A percentile compares a stretch with the other conserved stretches of the same genome.
Conservation (phyloP, 2,329 filamentous ascomycete species). For the Cercospora sp. region DNA sequence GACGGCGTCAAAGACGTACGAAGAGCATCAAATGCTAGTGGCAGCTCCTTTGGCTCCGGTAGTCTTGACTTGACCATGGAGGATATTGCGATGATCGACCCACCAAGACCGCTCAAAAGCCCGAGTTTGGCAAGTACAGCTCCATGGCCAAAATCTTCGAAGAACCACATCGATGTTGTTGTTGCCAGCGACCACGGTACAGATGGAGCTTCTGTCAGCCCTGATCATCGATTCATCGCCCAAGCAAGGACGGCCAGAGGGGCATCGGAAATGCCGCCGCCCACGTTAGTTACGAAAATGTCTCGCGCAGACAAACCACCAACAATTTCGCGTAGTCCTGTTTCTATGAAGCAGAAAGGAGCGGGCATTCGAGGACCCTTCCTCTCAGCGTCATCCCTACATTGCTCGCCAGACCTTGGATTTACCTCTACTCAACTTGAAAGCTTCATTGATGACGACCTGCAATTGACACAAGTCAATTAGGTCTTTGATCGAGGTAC, state of each 20-base stretch:
- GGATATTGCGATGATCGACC: conserved; percentile 43
- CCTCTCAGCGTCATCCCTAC: conserved; percentile 24
- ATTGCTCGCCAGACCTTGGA: conserved; percentile 28
- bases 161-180: not conserved
- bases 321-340: not conserved
- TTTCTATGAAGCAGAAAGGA: conserved; percentile 8
- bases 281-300: conserved; percentile 13
- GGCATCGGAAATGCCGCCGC: not conserved
- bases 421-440: conserved; percentile 40
- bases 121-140: conserved; percentile 4
- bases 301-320: not conserved
- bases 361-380: conserved; percentile 22
- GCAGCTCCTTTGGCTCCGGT: conserved; percentile 42
- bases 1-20: conserved; percentile 19
- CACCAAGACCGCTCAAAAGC: conserved; percentile 18
- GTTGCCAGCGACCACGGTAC: conserved; percentile 6
- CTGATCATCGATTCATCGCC: not conserved
- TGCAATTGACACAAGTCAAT: conserved; percentile 37
- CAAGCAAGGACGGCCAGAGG: not conserved
- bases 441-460: conserved; percentile 38
- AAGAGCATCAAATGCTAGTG: conserved; percentile 2
- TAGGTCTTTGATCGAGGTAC: not conserved
- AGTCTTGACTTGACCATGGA: conserved; percentile 45
- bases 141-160: not conserved
- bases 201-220: not conserved